phyloP scores from a whole-genome alignment of 225 moss, liverwort and hornwort genomes.

The Sphagnum contortum region DNA sequence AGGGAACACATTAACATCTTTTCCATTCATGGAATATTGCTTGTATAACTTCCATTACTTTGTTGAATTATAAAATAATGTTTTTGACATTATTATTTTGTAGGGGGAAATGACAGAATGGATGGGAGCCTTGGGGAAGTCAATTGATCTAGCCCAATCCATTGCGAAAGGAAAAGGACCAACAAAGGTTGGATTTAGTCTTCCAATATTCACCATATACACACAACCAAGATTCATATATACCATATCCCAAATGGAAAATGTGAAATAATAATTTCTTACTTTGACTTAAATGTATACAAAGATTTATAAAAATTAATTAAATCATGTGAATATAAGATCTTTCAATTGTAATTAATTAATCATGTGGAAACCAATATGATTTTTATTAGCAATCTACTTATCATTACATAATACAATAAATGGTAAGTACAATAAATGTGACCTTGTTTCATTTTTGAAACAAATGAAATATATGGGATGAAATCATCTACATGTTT shows the following conservation, averaged over 20 bases:
- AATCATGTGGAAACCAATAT: too few relatives aligned
- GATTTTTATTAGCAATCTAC: too few relatives aligned
- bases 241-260: neutral
- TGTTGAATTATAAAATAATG: too few relatives aligned
- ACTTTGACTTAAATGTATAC: neutral
- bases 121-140: slow-evolving; percentile 39
- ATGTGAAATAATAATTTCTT: neutral
- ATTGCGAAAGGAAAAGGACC: neutral
- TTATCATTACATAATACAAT: too few relatives aligned
- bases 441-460: too few relatives aligned
- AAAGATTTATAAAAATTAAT: neutral
- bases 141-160: slow-evolving; percentile 16
- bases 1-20: too few relatives aligned
- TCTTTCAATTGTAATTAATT: too few relatives aligned
- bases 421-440: too few relatives aligned
- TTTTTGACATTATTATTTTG: neutral
- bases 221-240: neutral
- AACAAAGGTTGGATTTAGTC: neutral
- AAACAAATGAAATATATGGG: too few relatives aligned
- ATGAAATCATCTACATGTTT: too few relatives aligned
- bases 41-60: too few relatives aligned
- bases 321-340: neutral
- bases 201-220: neutral
- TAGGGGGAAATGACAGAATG: slow-evolving; percentile 42
- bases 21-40: too few relatives aligned